Conservation (phyloP, 768 basidiomycete genomes). For the Suillus hirtellus region DNA sequence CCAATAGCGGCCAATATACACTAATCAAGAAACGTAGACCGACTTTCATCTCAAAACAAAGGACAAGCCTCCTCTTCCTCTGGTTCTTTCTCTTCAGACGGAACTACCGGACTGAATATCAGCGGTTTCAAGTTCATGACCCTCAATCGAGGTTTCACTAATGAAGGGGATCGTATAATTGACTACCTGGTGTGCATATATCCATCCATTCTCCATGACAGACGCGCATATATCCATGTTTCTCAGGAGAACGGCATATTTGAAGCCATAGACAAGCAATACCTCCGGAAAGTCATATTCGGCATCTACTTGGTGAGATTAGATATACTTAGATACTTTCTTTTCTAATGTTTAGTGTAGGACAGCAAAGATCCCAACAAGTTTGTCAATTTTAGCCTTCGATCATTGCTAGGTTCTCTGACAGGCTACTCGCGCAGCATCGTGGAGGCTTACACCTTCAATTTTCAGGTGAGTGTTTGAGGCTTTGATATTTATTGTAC, state of each 20-base stretch:
- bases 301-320: slow-evolving; percentile 74
- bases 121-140: slow-evolving; percentile 74
- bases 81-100: slow-evolving; percentile 40
- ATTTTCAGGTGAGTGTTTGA: slow-evolving; percentile 59
- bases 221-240: slow-evolving; percentile 9
- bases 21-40: slow-evolving; percentile 18
- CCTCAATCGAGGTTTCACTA: slow-evolving; percentile 74
- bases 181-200: slow-evolving; percentile 68
- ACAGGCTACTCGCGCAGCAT: slow-evolving; percentile 49
- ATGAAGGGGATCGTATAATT: slow-evolving; percentile 79
- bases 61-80: slow-evolving; percentile 34
- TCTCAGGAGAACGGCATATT: slow-evolving; percentile 82
- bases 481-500: not conserved
- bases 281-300: slow-evolving; percentile 83
- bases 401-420: slow-evolving; percentile 10
- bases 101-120: slow-evolving; percentile 40
- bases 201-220: slow-evolving; percentile 16
- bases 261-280: slow-evolving; percentile 82
- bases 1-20: not conserved
- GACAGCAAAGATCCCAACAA: slow-evolving; percentile 86
- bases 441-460: slow-evolving; percentile 86
- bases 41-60: slow-evolving; percentile 31
- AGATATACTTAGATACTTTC: slow-evolving; percentile 1
- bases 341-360: slow-evolving; percentile 36
- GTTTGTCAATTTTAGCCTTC: slow-evolving; percentile 38